Base-by-base conservation (phyloP, 345 rosid species). In the Eucalyptus microcorys region DNA sequence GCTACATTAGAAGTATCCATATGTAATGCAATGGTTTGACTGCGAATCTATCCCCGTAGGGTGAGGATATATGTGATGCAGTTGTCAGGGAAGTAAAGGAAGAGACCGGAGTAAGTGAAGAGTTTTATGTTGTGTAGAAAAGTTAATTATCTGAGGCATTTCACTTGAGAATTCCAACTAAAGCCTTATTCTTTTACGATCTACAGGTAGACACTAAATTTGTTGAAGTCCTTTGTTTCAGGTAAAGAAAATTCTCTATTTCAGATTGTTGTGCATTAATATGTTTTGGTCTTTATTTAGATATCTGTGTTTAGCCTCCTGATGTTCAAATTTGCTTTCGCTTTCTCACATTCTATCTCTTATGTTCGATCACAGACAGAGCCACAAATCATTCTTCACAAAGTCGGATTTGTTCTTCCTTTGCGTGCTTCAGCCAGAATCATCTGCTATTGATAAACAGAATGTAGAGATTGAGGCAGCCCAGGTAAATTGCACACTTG, bases 1-100 rank as follows among this genome's bases (percentile, higher is more conserved):
- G 88, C 45, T 89, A 47, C 21, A 52, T 86, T 37, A 86, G 34
- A 21, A 43, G 55, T 80, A 16, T 30, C 5, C 16, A 88, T 32
- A 10, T 8, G 17, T 61, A 52, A 49, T 86, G 43, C 30, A 49
- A 34, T 48, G 43, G 26, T 12, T 32, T 66, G 71, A 88, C 87
- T 88, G 55, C 88, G 49, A 89, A 16, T 87, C 88, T 87, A 22
- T 37, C 40, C 88, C 76, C 49, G 49, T 92, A 96, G 99, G 99
- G 97, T 32, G 99, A 97, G 94, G 95, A 97, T 89, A 93, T 96
- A 11, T 92, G 90, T 68, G 7, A 55, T 42, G 98, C 95, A 57
- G 96, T 96, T 80, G 86, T 93, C 12, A 92, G 99, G 92, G 99
- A 96, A 91, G 99, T 96, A 42, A 91, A 94, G 89, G 99, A 97